Evolutionary conservation across 495 filamentous ascomycete species (phyloP), one percentile per base, ranked within the genome.

Genomic region (Letharia lupina): DNA sequence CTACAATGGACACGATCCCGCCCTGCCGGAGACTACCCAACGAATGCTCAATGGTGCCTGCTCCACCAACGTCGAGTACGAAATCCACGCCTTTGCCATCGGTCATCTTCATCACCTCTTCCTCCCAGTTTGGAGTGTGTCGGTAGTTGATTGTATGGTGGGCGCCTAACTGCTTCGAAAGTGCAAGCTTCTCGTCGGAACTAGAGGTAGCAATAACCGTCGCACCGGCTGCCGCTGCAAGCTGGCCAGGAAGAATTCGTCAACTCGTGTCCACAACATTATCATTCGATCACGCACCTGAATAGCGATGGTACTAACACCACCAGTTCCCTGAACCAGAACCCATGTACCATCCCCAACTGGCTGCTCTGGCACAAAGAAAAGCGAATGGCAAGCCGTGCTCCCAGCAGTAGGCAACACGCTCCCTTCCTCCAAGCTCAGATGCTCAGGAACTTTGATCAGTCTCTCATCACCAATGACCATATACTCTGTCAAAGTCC

Each of bases 351-450:
- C 31, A 3, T 56, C 4, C 13, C 28, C 52, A 7, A 56, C 18
- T 4, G 28, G 28, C 52, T 56, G 52, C 28, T 56, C 31, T 15
- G 28, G 52, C 31, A 37, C 15, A 18, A 56, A 56, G 31, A 56
- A 56, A 56, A 56, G 52, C 31, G 23, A 31, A 56, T 56, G 8
- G 8, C 52, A 56, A 35, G 52, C 52, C 31, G 52, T 56, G 12
- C 52, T 4, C 52, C 52, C 52, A 56, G 52, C 52, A 18, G 31
- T 35, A 16, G 31, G 52, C 52, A 56, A 56, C 28, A 13, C 31
- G 15, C 52, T 56, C 52, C 31, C 52, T 31, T 56, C 52, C 18
- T 56, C 52, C 52, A 56, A 56, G 31, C 52, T 56, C 52, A 56
- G 15, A 35, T 56, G 52, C 5, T 16, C 52, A 7, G 52, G 52